phyloP scores from a whole-genome alignment of 345 rosid species.

The Jatropha curcas region DNA sequence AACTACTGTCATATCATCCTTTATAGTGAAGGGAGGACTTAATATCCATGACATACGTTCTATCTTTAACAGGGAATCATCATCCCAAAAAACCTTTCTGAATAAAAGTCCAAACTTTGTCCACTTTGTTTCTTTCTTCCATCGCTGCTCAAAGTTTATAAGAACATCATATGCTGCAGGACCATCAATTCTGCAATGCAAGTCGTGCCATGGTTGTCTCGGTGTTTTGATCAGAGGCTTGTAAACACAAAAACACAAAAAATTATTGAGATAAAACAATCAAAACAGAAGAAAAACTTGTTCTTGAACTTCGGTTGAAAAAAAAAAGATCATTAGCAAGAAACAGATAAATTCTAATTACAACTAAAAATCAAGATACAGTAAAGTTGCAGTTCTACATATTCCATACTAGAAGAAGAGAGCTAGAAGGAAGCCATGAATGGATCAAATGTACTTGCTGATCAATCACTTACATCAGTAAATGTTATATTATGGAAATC shows the following conservation, averaged over 20 bases:
- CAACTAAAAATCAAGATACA: background rate
- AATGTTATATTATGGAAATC: constrained; percentile 89
- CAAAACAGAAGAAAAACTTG: background rate
- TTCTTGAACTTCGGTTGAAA: background rate
- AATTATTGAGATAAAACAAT: constrained; percentile 1
- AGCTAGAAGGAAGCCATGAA: background rate
- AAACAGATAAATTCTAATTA: background rate
- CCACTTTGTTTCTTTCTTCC: constrained; percentile 85
- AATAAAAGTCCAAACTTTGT: constrained; percentile 62
- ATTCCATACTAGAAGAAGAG: background rate
- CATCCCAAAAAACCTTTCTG: constrained; percentile 63
- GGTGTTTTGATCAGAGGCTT: constrained; percentile 75
- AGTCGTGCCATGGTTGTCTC: constrained; percentile 97
- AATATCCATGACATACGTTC: constrained; percentile 94
- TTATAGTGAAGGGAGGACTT: constrained; percentile 52
- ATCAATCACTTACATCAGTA: constrained; percentile 68
- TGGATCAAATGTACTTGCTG: background rate
- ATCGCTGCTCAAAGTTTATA: constrained; percentile 94
- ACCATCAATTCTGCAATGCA: constrained; percentile 88
- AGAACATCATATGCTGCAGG: constrained; percentile 97
- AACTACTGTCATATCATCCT: constrained; percentile 46
- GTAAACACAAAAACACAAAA: constrained; percentile 8
- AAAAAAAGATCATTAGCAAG: constrained; percentile 9
- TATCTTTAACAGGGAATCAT: constrained; percentile 75
- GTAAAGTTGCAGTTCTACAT: background rate